Conservation (phyloP, 495 filamentous ascomycete genomes). For the Penicillium macrosclerotiorum region DNA sequence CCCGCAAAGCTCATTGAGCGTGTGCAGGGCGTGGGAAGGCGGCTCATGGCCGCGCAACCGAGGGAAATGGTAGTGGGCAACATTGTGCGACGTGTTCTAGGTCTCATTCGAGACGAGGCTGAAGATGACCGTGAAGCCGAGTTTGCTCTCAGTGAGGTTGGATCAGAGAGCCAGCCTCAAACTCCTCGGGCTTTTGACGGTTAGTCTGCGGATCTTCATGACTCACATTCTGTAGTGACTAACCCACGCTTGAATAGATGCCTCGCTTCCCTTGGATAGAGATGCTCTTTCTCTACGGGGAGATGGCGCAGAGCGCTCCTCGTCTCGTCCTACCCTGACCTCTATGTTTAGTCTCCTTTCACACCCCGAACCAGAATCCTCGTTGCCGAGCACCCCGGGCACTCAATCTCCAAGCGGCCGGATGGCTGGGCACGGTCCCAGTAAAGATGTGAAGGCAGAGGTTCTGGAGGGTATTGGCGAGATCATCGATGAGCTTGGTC, state of each 20-base stretch:
- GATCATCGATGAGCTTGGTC: constrained; percentile 85
- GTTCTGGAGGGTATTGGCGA: constrained; percentile 85
- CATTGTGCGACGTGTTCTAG: constrained; percentile 84
- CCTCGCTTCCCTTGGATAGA: constrained; percentile 31
- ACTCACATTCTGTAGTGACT: constrained; percentile 15
- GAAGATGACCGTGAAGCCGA: constrained; percentile 76
- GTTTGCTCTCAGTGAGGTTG: constrained; percentile 50
- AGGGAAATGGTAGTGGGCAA: constrained; percentile 90
- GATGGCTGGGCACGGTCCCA: constrained; percentile 29
- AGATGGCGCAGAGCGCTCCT: constrained; percentile 36
- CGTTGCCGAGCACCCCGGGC: constrained; percentile 45
- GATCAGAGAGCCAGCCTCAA: constrained; percentile 49
- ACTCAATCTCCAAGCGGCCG: constrained; percentile 41
- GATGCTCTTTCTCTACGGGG: constrained; percentile 28
- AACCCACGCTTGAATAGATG: constrained; percentile 25
- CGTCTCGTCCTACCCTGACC: constrained; percentile 54
- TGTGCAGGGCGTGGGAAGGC: constrained; percentile 70
- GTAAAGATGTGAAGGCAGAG: constrained; percentile 75
- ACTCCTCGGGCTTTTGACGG: constrained; percentile 43
- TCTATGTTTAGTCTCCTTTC: constrained; percentile 88
- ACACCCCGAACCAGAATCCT: constrained; percentile 47
- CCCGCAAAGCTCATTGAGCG: constrained; percentile 73
- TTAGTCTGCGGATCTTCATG: constrained; percentile 15
- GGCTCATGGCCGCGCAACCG: constrained; percentile 77
- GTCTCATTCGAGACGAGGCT: constrained; percentile 86